phyloP scores from a whole-genome alignment of 2,329 filamentous ascomycete genomes.

The Leptographium wingfieldii region DNA sequence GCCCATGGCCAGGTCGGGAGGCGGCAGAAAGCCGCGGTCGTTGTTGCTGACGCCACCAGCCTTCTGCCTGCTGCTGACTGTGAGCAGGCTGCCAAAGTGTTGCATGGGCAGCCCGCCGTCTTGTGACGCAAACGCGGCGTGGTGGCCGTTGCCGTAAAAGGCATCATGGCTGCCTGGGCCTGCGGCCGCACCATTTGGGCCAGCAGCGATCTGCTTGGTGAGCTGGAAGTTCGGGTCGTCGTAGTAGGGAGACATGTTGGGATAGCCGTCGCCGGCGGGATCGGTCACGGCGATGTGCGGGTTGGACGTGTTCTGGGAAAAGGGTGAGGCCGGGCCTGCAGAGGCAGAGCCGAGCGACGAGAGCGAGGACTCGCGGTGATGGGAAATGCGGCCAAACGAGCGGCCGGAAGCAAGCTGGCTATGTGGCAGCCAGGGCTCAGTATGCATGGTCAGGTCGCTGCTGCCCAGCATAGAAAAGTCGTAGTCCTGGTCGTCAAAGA shows the following conservation, averaged over 20 bases:
- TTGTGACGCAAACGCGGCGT: conserved; percentile 22
- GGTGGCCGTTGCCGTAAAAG: conserved; percentile 26
- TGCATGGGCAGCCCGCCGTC: conserved; percentile 18
- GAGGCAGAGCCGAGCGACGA: conserved; percentile 49
- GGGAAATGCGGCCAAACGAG: conserved; percentile 26
- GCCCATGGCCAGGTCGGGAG: conserved; percentile 30
- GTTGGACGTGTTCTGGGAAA: conserved; percentile 39
- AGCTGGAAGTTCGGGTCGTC: conserved; percentile 35
- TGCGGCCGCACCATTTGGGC: background rate
- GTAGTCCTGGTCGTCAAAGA: conserved; percentile 10
- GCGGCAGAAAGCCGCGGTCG: conserved; percentile 31
- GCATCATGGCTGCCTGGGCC: conserved; percentile 17
- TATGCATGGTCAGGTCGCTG: conserved; percentile 21
- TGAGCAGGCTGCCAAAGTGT: conserved; percentile 23
- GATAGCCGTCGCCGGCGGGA: conserved; percentile 30
- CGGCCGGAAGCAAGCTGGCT: conserved; percentile 23
- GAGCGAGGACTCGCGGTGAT: conserved; percentile 48
- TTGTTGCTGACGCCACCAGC: background rate
- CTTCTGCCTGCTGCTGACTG: conserved; percentile 22
- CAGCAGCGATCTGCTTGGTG: conserved; percentile 23
- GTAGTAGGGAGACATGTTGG: conserved; percentile 25
- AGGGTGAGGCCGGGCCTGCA: conserved; percentile 47
- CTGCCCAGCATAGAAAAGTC: conserved; percentile 13
- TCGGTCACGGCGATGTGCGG: conserved; percentile 46
- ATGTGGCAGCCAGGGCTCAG: conserved; percentile 27